Percentiles rank a stretch among this genome's conserved stretches.
Conservation (phyloP, 345 rosid species). For the Capsella bursapastoris region DNA sequence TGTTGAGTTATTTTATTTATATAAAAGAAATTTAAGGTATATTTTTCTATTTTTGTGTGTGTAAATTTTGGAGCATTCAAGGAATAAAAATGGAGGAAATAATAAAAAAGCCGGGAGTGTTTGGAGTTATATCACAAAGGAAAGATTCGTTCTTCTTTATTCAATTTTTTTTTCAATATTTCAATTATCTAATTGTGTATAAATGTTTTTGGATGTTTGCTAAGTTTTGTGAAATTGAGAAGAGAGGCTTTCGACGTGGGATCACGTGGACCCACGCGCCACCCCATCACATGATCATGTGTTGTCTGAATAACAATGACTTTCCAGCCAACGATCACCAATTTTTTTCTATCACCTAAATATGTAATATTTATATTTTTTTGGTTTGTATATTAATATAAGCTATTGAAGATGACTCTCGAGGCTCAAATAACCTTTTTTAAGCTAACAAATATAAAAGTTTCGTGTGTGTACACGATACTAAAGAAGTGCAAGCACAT, state of each 20-base stretch:
- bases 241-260: slow-evolving; percentile 44
- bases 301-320: slow-evolving; percentile 65
- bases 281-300: slow-evolving; percentile 62
- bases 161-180: not conserved
- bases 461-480: slow-evolving; percentile 26
- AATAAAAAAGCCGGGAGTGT: slow-evolving; percentile 29
- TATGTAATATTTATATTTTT: not conserved
- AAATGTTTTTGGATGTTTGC: slow-evolving; percentile 40
- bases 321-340: slow-evolving; percentile 52
- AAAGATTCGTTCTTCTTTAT: slow-evolving; percentile 47
- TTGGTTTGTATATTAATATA: not conserved
- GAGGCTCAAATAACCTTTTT: slow-evolving; percentile 1
- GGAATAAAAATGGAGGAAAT: slow-evolving; percentile 5
- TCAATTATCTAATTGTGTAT: not conserved
- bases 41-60: not conserved
- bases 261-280: slow-evolving; percentile 76
- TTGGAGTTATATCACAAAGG: slow-evolving; percentile 40
- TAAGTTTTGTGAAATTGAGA: slow-evolving; percentile 35
- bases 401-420: slow-evolving; percentile 36
- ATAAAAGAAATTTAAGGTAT: not conserved
- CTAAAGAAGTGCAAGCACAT: slow-evolving; percentile 27
- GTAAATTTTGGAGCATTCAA: slow-evolving; percentile 38
- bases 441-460: not conserved
- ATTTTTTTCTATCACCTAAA: slow-evolving; percentile 24
- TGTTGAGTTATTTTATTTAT: not conserved